phyloP scores from a whole-genome alignment of 2,329 filamentous ascomycete species.

The Aspergillus clavatus region DNA sequence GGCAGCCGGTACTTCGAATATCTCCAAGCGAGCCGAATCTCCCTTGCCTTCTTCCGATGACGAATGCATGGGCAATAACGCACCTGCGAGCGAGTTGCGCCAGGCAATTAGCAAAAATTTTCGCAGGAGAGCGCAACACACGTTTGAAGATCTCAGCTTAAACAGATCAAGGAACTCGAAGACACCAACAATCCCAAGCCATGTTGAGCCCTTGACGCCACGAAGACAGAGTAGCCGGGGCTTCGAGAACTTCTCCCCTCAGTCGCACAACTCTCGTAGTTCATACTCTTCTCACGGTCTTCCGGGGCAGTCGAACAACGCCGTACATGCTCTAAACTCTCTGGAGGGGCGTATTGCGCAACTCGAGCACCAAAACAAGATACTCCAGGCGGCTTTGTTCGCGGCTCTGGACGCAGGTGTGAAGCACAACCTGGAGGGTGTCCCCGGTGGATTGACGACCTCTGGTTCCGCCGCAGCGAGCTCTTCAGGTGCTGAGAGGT shows the following conservation, averaged over 20 bases:
- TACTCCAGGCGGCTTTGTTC: slow-evolving; percentile 40
- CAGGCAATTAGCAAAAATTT: slow-evolving; percentile 7
- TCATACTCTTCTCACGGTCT: slow-evolving; percentile 19
- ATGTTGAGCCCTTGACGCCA: slow-evolving; percentile 19
- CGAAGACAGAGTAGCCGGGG: slow-evolving; percentile 17
- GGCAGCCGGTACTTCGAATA: slow-evolving; percentile 12
- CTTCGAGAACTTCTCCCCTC: slow-evolving; percentile 20
- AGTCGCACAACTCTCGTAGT: slow-evolving; percentile 21
- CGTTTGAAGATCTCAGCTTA: slow-evolving; percentile 4
- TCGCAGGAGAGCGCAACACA: slow-evolving; percentile 10
- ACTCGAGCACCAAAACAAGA: slow-evolving; percentile 40
- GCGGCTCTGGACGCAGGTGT: slow-evolving; percentile 37
- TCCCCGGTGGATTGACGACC: slow-evolving; percentile 20
- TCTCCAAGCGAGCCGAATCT: slow-evolving; percentile 23
- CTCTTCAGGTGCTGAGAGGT: slow-evolving; percentile 10
- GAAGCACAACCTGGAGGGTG: slow-evolving; percentile 26
- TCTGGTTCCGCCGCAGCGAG: slow-evolving; percentile 13
- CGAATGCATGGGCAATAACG: slow-evolving; percentile 25
- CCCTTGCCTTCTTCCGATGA: slow-evolving; percentile 40
- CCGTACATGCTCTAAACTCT: slow-evolving; percentile 17
- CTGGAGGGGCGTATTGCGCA: slow-evolving; percentile 37
- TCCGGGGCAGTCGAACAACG: slow-evolving; percentile 13
- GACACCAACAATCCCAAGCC: slow-evolving; percentile 8
- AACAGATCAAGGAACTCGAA: slow-evolving; percentile 4
- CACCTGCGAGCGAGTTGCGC: slow-evolving; percentile 8